Base-by-base conservation (phyloP, 2,329 filamentous ascomycete genomes). In the Arthrobotrys pseudoclavata region DNA sequence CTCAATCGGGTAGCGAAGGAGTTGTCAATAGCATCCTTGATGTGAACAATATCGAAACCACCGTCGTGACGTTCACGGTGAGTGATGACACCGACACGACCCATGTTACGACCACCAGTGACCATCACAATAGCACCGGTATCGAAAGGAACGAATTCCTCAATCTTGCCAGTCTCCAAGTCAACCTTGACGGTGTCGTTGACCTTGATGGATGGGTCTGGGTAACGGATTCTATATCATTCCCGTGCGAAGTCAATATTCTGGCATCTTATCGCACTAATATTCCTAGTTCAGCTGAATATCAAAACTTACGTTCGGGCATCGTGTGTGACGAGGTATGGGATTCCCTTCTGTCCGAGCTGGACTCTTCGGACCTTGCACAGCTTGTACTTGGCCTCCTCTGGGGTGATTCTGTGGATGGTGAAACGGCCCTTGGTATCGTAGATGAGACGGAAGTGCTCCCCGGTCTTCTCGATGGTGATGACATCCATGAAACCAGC, bases 281-380 rank as follows among this genome's bases (percentile, higher is more conserved):
- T 57, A 24, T n/a, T 40, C 26, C n/a, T 15, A 31, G n/a, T 31
- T 29, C 22, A 2, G 5, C 6, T 45, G 15, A 10, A 53, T 53
- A 31, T 37, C 13, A 12, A 47, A 92, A 98, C 95, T 97, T 89
- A 99, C 95, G 96, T 99, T 94, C 96, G 92, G 88, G 96, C 96
- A 96, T 99, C 96, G 93, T 99, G 96, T 94, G 96, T 99, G 93
- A 99, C 96, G 94, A 98, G 97, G 94, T 97, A 99, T 96, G 96
- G 96, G 91, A 99, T 97, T 89, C 94, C 96, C 88, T 96, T 96
- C 88, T 94, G 95, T 89, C 96, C 96, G 84, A 99, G 91, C 90
- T 99, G 96, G 81, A 99, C 96, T 85, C 95, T 92, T 93, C 97
- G 97, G 89, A 99, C 96, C 91, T 98, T 99, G 90, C 94, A 94